These are phyloP conservation scores for Nannochloris sp. DNA, from an alignment of 139 green algal genomes.

Conservation along the genomic window DNA sequence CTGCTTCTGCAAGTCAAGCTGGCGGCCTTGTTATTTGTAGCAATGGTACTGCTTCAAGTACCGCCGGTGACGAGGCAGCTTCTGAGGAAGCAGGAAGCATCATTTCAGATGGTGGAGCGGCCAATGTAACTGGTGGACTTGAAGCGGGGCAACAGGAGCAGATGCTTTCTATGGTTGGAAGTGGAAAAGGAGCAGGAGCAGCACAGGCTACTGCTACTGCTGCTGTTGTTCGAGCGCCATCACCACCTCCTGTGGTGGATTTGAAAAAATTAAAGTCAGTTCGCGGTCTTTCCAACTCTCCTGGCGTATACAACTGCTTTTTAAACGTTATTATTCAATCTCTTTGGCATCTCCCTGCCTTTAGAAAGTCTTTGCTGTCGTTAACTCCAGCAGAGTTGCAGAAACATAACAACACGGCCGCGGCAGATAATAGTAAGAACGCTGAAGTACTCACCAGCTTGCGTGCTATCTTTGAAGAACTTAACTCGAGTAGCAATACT, in stretches of 20 bases:
- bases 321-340: conserved; percentile 84
- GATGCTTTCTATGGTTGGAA: neutral
- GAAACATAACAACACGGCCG: neutral
- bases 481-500: neutral
- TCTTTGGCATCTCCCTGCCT: conserved; percentile 41
- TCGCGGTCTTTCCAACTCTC: conserved; percentile 46
- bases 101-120: neutral
- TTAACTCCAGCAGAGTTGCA: neutral
- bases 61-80: neutral
- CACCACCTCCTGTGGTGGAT: neutral
- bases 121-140: neutral
- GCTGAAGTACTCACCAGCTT: neutral
- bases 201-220: neutral
- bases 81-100: neutral
- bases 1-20: neutral
- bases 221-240: neutral
- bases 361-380: conserved; percentile 3
- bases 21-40: neutral
- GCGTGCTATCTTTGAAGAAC: neutral
- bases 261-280: neutral
- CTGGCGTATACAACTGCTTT: conserved; percentile 83
- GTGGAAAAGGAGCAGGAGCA: neutral
- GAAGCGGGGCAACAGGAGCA: neutral
- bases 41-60: neutral
- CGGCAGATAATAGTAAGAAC: too few species aligned